Evolutionary conservation across 2,329 filamentous ascomycete species (phyloP), one percentile per base, ranked within the genome.

Genomic region (Podosphaera xanthii): DNA sequence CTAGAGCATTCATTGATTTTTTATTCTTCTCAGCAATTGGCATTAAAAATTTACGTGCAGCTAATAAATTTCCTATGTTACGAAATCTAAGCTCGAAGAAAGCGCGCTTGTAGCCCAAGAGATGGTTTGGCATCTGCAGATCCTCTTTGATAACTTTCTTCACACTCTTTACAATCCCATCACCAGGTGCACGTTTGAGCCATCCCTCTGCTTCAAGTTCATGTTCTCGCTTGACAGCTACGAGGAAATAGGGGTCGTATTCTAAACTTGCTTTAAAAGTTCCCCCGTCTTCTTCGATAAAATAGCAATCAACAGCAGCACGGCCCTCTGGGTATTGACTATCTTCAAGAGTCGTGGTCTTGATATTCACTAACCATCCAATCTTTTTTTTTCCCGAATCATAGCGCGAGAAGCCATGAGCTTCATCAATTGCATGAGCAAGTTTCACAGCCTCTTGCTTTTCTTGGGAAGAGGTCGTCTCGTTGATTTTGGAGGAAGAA

Each of bases 181-280:
- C 92, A 61, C 81, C 81, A 5, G 81, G 76, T 72, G 94, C 73
- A 71, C 85, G 72, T 81, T 87, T 77, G 63, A 87, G 80, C 88
- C 90, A 98, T 73, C 98, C 92, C 70, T 98, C 94, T 1, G 95
- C 92, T 71, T 98, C 94, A 58, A 81, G 79, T 73, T 98, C 94
- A 66, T 82, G 83, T 6, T 89, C 87, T 68, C 84, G 86, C 71
- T 89, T 92, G 58, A 90, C 87, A 0, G 90, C 91, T 58, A 98
- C 81, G 61, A 98, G 73, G 66, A 98, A 95, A 74, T 98, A 98
- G 0, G 92, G 92, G 66, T 97, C 89, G 70, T 95, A 97, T 73
- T 95, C 88, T 63, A 98, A 74, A 0, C 90, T 96, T 9, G 92
- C 90, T 71, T 98, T 98, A 77, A 98, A 98, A 56, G 83, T 81